Percentiles rank a stretch among this genome's conserved stretches.
Evolutionary conservation across 1,139 yeast species (phyloP).

Genomic region (Protomyces lactucae-debilis): DNA sequence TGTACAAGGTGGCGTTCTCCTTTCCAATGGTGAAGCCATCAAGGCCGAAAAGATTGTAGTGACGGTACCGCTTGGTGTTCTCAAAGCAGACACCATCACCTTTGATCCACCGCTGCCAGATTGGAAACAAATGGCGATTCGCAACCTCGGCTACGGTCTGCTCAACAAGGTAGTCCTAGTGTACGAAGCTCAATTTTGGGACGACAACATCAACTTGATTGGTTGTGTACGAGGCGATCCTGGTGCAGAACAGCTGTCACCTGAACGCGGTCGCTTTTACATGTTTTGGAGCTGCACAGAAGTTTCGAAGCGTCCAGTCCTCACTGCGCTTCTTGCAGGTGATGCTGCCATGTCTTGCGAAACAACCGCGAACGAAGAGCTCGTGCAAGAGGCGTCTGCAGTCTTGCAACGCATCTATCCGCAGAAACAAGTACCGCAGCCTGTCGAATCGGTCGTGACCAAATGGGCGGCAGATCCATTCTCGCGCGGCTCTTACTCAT

Average conservation of each 20-base stretch:
- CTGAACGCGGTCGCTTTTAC: constrained; percentile 42
- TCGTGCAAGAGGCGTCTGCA: constrained; percentile 40
- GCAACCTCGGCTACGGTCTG: constrained; percentile 43
- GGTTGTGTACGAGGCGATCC: constrained; percentile 38
- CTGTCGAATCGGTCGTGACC: constrained; percentile 44
- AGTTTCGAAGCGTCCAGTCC: constrained; percentile 7
- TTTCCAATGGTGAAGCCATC: constrained; percentile 42
- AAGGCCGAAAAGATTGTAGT: constrained; percentile 43
- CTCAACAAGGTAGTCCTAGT: constrained; percentile 44
- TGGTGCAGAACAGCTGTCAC: constrained; percentile 32
- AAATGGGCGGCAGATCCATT: constrained; percentile 46
- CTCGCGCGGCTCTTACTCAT: constrained; percentile 44
- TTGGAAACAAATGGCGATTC: constrained; percentile 44
- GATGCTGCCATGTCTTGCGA: constrained; percentile 41
- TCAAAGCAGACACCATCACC: constrained; percentile 42
- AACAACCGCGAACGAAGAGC: constrained; percentile 38
- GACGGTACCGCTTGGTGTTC: constrained; percentile 45
- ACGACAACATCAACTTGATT: constrained; percentile 39
- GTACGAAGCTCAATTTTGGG: constrained; percentile 45
- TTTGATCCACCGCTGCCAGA: constrained; percentile 46
- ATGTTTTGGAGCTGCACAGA: constrained; percentile 43
- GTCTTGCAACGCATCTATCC: constrained; percentile 39
- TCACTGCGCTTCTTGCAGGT: constrained; percentile 44
- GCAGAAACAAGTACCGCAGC: constrained; percentile 33
- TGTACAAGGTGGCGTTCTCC: constrained; percentile 38